Base-by-base conservation (phyloP, 768 basidiomycete genomes). In the Sistotremastrum niveocremeum region DNA sequence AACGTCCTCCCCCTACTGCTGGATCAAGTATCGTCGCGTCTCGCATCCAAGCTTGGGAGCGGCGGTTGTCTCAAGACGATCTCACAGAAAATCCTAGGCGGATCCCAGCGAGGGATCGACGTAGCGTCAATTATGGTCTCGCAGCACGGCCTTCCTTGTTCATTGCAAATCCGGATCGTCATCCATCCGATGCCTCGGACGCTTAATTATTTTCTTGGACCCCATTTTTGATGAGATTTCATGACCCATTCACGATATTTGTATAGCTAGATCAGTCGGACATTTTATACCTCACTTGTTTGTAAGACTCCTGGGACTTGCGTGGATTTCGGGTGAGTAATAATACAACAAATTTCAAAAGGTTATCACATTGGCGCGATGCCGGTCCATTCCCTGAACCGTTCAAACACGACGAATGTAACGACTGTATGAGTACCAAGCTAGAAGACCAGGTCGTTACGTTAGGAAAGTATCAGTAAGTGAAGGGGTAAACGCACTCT, bases 81-180 rank as follows among this genome's bases (percentile, higher is more conserved):
- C 40, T 8, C 34, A 31, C 32, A 3, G 11, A 34, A 62, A 61
- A 43, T 60, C 52, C 44, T 72, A 73, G 54, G 70, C 68, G 54
- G 59, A 60, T 47, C 56, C 64, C 41, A 64, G 58, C 49, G 68
- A 62, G 55, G 20, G 61, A 64, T 44, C 61, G 64, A 44, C 52
- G 62, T 43, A 60, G 58, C 38, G 65, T 77, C 35, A 68, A 72
- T 30, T 87, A 86, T 57, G 83, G 82, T 8, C 68, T 86, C 34
- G 77, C 70, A 34, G 75, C 76, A 28, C 70, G 73, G 49, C 62
- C 73, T 12, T 74, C 75, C 50, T 66, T 88, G 32, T 87, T 75
- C 52, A 69, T 88, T 44, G 81, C 81, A 28, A 87, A 88, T 60
- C 84, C 85, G 11, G 79, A 81, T 54, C 53, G 40, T 20, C 20